These are phyloP conservation scores for sorghum (Sorghum bicolor) DNA, from an alignment of 176 grass and related monocot species.

Conservation along the genomic window Sorghum_bicolor_NCBIv3 NC_012877.2:58112001-58112500, in stretches of 20 bases:
- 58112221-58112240: conserved; percentile 10
- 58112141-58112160: not conserved
- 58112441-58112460: conserved; percentile 60
- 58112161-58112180: conserved; percentile 6
- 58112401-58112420: conserved; percentile 53
- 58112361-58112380: conserved; percentile 1
- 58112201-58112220: not conserved
- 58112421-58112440: conserved; percentile 72
- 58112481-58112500: conserved; percentile 29
- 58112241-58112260: conserved; percentile 84
- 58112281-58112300: conserved; percentile 78
- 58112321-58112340: conserved; percentile 54
- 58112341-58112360: conserved; percentile 10
- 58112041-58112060: conserved; percentile 97
- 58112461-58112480: conserved; percentile 32
- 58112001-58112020: conserved; percentile 68
- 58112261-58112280: conserved; percentile 84
- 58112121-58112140: conserved; percentile 30
- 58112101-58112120: conserved; percentile 48
- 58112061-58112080: conserved; percentile 82
- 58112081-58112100: conserved; percentile 68
- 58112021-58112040: conserved; percentile 55
- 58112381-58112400: not conserved
- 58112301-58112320: conserved; percentile 79
- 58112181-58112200: not conserved